Percentiles rank a stretch among this genome's conserved stretches.
Evolutionary conservation across 2,329 filamentous ascomycete species (phyloP).

Genomic region (Lithohypha guttulata): DNA sequence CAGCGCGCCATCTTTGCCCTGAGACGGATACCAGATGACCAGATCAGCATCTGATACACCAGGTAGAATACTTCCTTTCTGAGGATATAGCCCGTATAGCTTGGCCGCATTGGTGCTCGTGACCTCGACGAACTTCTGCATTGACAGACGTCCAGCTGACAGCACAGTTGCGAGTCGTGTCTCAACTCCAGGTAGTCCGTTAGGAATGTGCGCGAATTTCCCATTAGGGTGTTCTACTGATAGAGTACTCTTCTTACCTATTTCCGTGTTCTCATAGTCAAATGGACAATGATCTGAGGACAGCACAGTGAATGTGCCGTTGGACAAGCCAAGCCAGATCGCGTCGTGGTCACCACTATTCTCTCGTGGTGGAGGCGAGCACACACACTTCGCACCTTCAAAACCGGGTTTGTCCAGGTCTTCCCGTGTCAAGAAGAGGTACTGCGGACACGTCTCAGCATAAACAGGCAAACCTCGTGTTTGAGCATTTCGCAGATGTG

Average conservation of each 20-base stretch:
- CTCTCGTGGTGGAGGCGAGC: constrained; percentile 42
- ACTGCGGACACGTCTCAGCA: constrained; percentile 50
- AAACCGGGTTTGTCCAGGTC: constrained; percentile 28
- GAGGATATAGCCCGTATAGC: constrained; percentile 31
- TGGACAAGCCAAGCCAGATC: constrained; percentile 42
- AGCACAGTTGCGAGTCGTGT: constrained; percentile 26
- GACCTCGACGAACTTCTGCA: constrained; percentile 33
- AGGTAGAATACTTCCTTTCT: constrained; percentile 33
- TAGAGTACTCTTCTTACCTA: too few species aligned
- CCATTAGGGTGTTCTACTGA: constrained; percentile 30
- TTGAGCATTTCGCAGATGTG: constrained; percentile 42
- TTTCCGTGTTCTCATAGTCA: constrained; percentile 30
- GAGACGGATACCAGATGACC: constrained; percentile 33
- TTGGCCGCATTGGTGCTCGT: constrained; percentile 36
- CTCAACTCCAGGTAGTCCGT: constrained; percentile 35
- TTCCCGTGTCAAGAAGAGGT: constrained; percentile 42
- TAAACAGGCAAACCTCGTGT: constrained; percentile 42
- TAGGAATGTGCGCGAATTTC: constrained; percentile 34
- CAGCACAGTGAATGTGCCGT: constrained; percentile 47
- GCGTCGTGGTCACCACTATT: constrained; percentile 37
- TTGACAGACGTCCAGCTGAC: not conserved
- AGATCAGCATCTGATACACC: constrained; percentile 37
- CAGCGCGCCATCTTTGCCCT: too few species aligned
- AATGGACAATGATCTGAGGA: constrained; percentile 39
- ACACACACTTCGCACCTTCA: constrained; percentile 44